These are phyloP conservation scores for Eucalyptus marginata DNA, from an alignment of 345 rosid species.

Conservation along the genomic window DNA sequence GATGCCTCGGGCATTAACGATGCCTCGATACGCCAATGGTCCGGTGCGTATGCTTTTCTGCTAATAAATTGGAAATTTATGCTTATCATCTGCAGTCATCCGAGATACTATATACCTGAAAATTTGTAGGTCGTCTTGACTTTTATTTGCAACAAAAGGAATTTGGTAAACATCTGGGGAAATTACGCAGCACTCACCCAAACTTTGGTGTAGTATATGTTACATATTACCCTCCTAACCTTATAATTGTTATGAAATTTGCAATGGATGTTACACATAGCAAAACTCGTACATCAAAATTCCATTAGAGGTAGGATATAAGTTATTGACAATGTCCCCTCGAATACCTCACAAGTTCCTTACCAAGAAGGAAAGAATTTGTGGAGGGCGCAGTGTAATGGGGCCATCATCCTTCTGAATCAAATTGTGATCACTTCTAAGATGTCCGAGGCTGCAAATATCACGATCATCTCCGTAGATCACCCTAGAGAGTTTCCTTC, in stretches of 20 bases:
- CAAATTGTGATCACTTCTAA: background rate
- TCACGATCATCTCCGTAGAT: background rate
- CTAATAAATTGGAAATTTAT: background rate
- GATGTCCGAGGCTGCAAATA: background rate
- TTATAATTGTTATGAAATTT: background rate
- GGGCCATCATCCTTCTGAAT: background rate
- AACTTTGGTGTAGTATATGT: background rate
- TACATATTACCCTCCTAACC: background rate
- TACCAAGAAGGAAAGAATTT: background rate
- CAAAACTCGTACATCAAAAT: background rate
- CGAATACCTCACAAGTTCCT: background rate
- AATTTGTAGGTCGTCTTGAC: background rate
- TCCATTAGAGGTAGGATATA: background rate
- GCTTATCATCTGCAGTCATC: background rate
- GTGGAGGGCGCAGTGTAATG: background rate
- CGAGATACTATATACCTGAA: background rate
- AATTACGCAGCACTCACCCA: background rate
- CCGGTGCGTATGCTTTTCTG: background rate
- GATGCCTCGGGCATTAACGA: background rate
- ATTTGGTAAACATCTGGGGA: background rate
- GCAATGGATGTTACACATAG: background rate
- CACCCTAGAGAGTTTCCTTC: conserved; percentile 26
- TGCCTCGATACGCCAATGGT: background rate
- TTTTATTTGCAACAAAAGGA: background rate
- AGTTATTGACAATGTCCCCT: background rate